phyloP scores from a whole-genome alignment of 306 rosid genomes.

The Quercus glauca region DNA sequence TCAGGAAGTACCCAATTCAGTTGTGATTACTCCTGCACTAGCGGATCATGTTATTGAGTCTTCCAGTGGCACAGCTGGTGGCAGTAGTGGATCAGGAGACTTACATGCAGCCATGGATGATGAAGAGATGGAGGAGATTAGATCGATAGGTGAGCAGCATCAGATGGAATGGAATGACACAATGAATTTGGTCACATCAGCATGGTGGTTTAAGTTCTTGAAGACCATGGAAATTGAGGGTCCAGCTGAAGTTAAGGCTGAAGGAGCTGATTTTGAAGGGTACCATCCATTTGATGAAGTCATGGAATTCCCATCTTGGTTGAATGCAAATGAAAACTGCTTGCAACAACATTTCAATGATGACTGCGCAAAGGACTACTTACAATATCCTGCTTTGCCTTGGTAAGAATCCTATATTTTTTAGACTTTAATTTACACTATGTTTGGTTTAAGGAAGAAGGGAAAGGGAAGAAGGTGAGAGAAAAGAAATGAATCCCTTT shows the following conservation, averaged over 20 bases:
- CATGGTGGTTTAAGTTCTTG: slow-evolving; percentile 82
- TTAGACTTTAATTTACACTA: not conserved
- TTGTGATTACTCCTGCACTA: slow-evolving; percentile 34
- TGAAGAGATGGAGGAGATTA: slow-evolving; percentile 78
- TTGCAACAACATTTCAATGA: slow-evolving; percentile 45
- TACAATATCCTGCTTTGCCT: slow-evolving; percentile 63
- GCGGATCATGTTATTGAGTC: slow-evolving; percentile 24
- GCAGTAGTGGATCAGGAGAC: slow-evolving; percentile 22
- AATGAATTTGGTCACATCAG: slow-evolving; percentile 72
- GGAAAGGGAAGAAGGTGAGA: no score
- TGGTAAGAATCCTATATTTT: slow-evolving; percentile 44
- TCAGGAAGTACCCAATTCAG: slow-evolving; percentile 40
- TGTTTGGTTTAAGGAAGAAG: not conserved
- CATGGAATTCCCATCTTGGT: slow-evolving; percentile 82
- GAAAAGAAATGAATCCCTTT: no score
- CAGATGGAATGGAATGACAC: slow-evolving; percentile 86
- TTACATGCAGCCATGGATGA: slow-evolving; percentile 70
- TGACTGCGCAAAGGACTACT: slow-evolving; percentile 42
- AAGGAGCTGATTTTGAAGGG: slow-evolving; percentile 23
- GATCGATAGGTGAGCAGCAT: slow-evolving; percentile 73
- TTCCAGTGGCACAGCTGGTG: slow-evolving; percentile 25
- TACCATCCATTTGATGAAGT: slow-evolving; percentile 40
- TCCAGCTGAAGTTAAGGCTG: slow-evolving; percentile 30
- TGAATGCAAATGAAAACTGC: slow-evolving; percentile 56
- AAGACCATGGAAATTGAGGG: slow-evolving; percentile 49